phyloP scores from a whole-genome alignment of 352 stramenopile species.

The Phytophthora sansomeana region DNA sequence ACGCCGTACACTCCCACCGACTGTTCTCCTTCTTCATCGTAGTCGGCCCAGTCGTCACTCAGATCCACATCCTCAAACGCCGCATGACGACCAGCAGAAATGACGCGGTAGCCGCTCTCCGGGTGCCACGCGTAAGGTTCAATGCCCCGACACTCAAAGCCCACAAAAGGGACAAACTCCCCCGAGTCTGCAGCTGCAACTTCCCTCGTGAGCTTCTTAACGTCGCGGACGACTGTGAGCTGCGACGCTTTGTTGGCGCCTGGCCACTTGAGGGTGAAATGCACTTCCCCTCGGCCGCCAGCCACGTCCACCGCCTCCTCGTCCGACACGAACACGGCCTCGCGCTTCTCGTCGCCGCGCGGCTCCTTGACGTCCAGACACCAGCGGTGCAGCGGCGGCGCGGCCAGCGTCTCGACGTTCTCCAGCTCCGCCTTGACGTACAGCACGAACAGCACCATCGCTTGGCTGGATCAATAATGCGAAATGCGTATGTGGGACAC shows the following conservation, averaged over 20 bases:
- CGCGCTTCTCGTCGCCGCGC: constrained; percentile 76
- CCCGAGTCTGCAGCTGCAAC: constrained; percentile 69
- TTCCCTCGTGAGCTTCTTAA: constrained; percentile 86
- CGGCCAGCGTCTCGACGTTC: constrained; percentile 82
- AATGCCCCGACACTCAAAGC: constrained; percentile 87
- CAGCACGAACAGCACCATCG: constrained; percentile 88
- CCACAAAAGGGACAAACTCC: constrained; percentile 83
- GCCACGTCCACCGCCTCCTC: constrained; percentile 79
- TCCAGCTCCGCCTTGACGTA: constrained; percentile 90
- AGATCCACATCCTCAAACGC: constrained; percentile 86
- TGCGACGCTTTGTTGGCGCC: constrained; percentile 82
- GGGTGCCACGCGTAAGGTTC: constrained; percentile 86
- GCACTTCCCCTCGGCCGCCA: constrained; percentile 74
- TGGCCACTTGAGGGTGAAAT: constrained; percentile 90
- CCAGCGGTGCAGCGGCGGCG: constrained; percentile 77
- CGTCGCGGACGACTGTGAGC: constrained; percentile 83
- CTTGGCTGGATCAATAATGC: not conserved
- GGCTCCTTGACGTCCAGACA: constrained; percentile 88
- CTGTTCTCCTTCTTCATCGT: constrained; percentile 82
- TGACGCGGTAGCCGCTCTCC: constrained; percentile 79
- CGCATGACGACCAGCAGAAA: constrained; percentile 60
- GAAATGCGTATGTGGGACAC: not conserved
- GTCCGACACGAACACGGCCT: constrained; percentile 85
- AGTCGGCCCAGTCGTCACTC: constrained; percentile 88
- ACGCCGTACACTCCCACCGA: constrained; percentile 81